A percentile compares a stretch with the other conserved stretches of the same genome.
phyloP scores from a whole-genome alignment of 2,329 filamentous ascomycete genomes.

The Fusarium anthophilum region DNA sequence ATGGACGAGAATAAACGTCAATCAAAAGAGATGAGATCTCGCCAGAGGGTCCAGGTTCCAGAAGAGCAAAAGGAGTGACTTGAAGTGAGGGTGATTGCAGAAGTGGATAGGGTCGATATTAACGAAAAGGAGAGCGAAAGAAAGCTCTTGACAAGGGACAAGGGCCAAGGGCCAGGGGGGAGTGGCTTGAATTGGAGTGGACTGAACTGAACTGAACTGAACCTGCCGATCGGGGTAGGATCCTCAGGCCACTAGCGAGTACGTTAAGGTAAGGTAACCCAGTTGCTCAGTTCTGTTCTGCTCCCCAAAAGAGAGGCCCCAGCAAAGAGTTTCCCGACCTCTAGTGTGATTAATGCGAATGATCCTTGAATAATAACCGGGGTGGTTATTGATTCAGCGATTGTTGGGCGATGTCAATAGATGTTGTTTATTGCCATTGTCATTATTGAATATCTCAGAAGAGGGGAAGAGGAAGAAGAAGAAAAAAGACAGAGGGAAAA shows the following conservation, averaged over 20 bases:
- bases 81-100: conserved; percentile 51
- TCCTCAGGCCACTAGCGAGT: conserved; percentile 46
- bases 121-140: conserved; percentile 51
- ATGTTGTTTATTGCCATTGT: conserved; percentile 1
- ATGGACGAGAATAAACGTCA: conserved; percentile 35
- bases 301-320: conserved; percentile 32
- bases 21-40: conserved; percentile 38
- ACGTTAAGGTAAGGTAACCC: conserved; percentile 9
- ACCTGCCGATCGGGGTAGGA: conserved; percentile 49
- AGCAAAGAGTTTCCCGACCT: conserved; percentile 33
- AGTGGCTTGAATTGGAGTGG: conserved; percentile 44
- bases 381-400: conserved; percentile 7
- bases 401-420: not conserved
- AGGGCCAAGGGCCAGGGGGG: conserved; percentile 36
- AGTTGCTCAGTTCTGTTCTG: not conserved
- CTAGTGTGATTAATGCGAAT: conserved; percentile 31
- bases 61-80: conserved; percentile 51
- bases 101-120: conserved; percentile 52
- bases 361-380: not conserved
- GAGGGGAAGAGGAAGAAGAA: conserved; percentile 14
- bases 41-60: conserved; percentile 37
- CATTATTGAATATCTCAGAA: not conserved
- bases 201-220: conserved; percentile 28
- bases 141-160: conserved; percentile 44
- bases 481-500: conserved; percentile 21